phyloP scores from a whole-genome alignment of 2,329 filamentous ascomycete species.

The Xylaria sp. region DNA sequence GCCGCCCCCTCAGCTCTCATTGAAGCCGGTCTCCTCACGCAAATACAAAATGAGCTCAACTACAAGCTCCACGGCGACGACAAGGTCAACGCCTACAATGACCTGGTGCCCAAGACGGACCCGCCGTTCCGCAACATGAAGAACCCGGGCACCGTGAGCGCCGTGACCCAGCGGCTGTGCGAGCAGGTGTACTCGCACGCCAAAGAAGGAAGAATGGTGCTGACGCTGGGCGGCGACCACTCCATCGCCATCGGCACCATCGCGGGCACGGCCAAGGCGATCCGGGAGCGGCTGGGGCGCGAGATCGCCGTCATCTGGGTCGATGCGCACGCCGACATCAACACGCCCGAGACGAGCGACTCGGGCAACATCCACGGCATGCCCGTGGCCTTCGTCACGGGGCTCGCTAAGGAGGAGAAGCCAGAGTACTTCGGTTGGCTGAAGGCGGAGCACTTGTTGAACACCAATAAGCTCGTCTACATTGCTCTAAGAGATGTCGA shows the following conservation, averaged over 20 bases:
- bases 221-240: constrained; percentile 96
- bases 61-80: constrained; percentile 89
- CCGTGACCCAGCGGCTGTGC: constrained; percentile 82
- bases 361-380: constrained; percentile 98
- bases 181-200: constrained; percentile 90
- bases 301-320: constrained; percentile 99
- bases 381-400: constrained; percentile 92
- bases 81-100: constrained; percentile 82
- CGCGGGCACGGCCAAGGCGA: constrained; percentile 85
- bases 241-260: constrained; percentile 95
- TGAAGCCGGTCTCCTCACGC: constrained; percentile 83
- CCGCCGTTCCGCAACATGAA: constrained; percentile 92
- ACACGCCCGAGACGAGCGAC: constrained; percentile 88
- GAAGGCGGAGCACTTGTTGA: constrained; percentile 74
- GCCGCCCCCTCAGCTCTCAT: constrained; percentile 90
- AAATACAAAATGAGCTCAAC: constrained; percentile 85
- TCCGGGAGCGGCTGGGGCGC: constrained; percentile 80
- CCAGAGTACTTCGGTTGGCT: constrained; percentile 93
- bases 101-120: constrained; percentile 77
- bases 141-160: constrained; percentile 86
- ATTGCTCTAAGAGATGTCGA: constrained; percentile 96
- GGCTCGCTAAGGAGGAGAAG: constrained; percentile 79
- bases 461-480: constrained; percentile 89
- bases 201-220: constrained; percentile 81
- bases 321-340: constrained; percentile 97